phyloP scores from a whole-genome alignment of 495 filamentous ascomycete genomes.

The Terfezia boudieri region DNA sequence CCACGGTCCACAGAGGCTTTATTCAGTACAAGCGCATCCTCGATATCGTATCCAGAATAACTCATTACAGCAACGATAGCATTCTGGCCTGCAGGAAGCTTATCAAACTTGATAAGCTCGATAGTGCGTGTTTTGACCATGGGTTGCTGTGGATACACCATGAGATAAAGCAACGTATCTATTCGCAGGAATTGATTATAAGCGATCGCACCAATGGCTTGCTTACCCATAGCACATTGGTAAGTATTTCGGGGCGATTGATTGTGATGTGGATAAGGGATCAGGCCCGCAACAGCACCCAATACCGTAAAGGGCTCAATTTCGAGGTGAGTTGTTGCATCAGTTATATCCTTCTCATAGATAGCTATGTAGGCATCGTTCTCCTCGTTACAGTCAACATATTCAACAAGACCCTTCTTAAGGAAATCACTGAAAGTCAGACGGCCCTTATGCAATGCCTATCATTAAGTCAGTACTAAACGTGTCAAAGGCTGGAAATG shows the following conservation, averaged over 20 bases:
- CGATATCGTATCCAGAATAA: constrained; percentile 97
- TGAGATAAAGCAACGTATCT: constrained; percentile 82
- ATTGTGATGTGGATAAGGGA: constrained; percentile 97
- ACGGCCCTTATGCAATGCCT: constrained; percentile 50
- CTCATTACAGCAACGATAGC: constrained; percentile 97
- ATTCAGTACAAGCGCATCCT: constrained; percentile 92
- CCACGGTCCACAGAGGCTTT: constrained; percentile 85
- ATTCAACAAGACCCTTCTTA: constrained; percentile 70
- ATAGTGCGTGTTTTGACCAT: constrained; percentile 95
- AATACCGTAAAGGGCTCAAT: constrained; percentile 96
- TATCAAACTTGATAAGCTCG: constrained; percentile 90
- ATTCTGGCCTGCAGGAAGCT: constrained; percentile 87
- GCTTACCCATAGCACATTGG: constrained; percentile 99
- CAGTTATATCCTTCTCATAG: constrained; percentile 58
- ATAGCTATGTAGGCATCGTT: constrained; percentile 86
- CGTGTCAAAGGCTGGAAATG: not conserved
- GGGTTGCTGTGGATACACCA: constrained; percentile 94
- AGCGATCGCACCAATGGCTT: constrained; percentile 94
- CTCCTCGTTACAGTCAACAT: constrained; percentile 95
- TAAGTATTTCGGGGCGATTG: constrained; percentile 98
- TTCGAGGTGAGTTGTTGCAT: constrained; percentile 74
- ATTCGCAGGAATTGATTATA: constrained; percentile 93
- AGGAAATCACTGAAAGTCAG: constrained; percentile 88
- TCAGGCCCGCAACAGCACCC: constrained; percentile 88
- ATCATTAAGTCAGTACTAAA: not conserved